Conservation (phyloP, 2,329 filamentous ascomycete species). For the Trichoderma koningiopsis region DNA sequence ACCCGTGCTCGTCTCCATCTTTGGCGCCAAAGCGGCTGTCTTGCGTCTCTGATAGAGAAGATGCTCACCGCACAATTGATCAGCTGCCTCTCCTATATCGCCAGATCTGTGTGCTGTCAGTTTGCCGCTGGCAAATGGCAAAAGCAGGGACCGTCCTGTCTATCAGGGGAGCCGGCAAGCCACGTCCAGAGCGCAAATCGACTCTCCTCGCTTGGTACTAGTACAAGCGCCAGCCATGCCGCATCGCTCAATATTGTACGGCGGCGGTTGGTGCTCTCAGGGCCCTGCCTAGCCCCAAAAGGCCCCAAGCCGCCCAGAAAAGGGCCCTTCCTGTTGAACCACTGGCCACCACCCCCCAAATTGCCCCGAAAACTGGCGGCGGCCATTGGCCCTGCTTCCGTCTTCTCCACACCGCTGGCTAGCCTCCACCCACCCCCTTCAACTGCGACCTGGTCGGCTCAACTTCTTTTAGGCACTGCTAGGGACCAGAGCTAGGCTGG, state of each 20-base stretch:
- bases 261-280: neutral
- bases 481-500: conserved; percentile 15
- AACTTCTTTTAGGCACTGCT: conserved; percentile 4
- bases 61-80: neutral
- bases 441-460: neutral
- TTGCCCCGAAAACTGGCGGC: conserved; percentile 25
- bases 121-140: neutral
- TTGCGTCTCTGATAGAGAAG: neutral
- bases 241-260: neutral
- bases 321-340: conserved; percentile 9
- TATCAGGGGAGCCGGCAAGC: conserved; percentile 13
- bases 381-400: neutral
- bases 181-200: neutral
- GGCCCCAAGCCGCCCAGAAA: neutral
- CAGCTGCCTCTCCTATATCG: neutral
- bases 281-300: neutral
- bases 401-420: conserved; percentile 24
- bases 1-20: neutral
- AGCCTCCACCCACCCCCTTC: conserved; percentile 25
- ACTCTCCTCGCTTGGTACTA: neutral
- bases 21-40: neutral
- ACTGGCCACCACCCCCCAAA: conserved; percentile 19
- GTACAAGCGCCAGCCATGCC: neutral
- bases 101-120: neutral
- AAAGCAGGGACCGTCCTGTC: conserved; percentile 1